Evolutionary conservation across 768 basidiomycete genomes (phyloP).

Genomic region (Boletus huronensis): DNA sequence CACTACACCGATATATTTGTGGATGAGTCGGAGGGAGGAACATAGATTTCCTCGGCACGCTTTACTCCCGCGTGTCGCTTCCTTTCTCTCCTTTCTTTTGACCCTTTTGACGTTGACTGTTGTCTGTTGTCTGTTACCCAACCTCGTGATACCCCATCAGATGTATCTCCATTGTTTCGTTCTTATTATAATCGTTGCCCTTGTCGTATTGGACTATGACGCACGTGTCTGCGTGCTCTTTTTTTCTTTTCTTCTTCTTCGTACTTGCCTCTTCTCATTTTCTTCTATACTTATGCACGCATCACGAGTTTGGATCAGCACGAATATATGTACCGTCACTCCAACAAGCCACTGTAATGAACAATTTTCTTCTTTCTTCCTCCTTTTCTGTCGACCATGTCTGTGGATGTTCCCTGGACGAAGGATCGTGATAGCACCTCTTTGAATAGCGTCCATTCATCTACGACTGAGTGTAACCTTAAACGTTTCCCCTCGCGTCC

Average conservation of each 20-base stretch:
- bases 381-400: background rate
- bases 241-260: background rate
- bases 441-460: background rate
- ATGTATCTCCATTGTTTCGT: conserved; percentile 8
- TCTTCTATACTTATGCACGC: conserved; percentile 19
- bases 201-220: conserved; percentile 3
- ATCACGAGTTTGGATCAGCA: conserved; percentile 8
- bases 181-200: conserved; percentile 8
- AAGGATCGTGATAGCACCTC: background rate
- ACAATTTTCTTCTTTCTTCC: background rate
- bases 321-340: conserved; percentile 20
- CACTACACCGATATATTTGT: conserved; percentile 97
- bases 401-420: background rate
- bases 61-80: background rate
- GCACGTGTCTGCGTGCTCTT: background rate
- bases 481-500: background rate
- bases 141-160: conserved; percentile 25
- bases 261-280: background rate
- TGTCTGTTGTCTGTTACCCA: too few species aligned
- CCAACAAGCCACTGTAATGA: conserved; percentile 8
- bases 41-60: conserved; percentile 11
- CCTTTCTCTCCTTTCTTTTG: background rate
- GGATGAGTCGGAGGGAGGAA: conserved; percentile 64
- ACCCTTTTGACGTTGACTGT: conserved; percentile 13
- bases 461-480: too few species aligned